These are phyloP conservation scores for Phtheirospermum japonicum DNA, from an alignment of 257 asterid genomes.

Conservation along the genomic window DNA sequence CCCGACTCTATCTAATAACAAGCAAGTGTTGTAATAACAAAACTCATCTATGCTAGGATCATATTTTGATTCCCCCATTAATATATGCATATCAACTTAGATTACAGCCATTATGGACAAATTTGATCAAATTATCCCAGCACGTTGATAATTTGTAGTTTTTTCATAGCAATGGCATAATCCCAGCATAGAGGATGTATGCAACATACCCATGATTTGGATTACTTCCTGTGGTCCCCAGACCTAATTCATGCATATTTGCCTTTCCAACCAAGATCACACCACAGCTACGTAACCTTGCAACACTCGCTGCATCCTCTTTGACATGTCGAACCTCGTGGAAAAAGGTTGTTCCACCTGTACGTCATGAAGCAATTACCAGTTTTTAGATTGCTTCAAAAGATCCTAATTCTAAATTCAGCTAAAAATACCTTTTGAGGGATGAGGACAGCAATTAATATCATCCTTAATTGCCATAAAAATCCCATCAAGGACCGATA, in stretches of 20 bases:
- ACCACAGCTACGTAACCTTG: slow-evolving; percentile 88
- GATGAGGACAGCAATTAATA: slow-evolving; percentile 85
- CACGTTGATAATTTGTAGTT: not conserved
- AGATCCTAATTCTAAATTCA: slow-evolving; percentile 19
- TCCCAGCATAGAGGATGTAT: not conserved
- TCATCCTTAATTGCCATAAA: slow-evolving; percentile 97
- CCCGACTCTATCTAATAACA: not conserved
- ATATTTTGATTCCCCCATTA: slow-evolving; percentile 7
- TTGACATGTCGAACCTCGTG: slow-evolving; percentile 73
- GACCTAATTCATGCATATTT: slow-evolving; percentile 96
- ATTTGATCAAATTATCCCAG: slow-evolving; percentile 11
- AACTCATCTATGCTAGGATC: slow-evolving; percentile 3
- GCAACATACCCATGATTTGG: slow-evolving; percentile 82
- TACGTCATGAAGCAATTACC: slow-evolving; percentile 31
- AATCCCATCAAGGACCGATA: slow-evolving; percentile 88
- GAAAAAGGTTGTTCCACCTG: slow-evolving; percentile 90
- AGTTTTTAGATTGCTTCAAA: slow-evolving; percentile 8
- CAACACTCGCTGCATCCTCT: slow-evolving; percentile 72
- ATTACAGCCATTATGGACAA: not conserved
- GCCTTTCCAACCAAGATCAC: slow-evolving; percentile 95
- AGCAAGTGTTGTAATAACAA: slow-evolving; percentile 14
- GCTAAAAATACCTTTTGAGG: slow-evolving; percentile 60
- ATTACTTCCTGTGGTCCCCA: slow-evolving; percentile 96
- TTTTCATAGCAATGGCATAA: not conserved
- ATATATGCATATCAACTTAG: slow-evolving; percentile 7